Evolutionary conservation across 2,329 filamentous ascomycete species (phyloP).

Genomic region (Fusarium subglutinans): DNA sequence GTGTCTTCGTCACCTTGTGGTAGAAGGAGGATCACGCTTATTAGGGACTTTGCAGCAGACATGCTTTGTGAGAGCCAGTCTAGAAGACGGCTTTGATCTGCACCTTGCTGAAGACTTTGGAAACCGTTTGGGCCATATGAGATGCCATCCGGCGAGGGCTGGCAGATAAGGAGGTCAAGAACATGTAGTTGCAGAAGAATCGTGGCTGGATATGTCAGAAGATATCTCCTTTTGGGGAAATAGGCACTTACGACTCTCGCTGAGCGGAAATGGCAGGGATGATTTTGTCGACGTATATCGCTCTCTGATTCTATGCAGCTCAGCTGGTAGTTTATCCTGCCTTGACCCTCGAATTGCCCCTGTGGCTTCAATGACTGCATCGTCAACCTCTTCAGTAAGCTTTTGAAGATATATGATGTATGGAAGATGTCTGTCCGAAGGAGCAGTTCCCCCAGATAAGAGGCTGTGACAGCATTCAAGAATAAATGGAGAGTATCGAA

Average conservation of each 20-base stretch:
- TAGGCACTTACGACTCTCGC: slow-evolving; percentile 44
- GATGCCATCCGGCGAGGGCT: slow-evolving; percentile 40
- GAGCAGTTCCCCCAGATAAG: neutral
- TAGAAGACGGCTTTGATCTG: slow-evolving; percentile 31
- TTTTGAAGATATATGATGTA: slow-evolving; percentile 45
- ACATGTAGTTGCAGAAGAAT: slow-evolving; percentile 43
- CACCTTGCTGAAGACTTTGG: slow-evolving; percentile 27
- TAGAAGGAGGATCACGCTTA: slow-evolving; percentile 42
- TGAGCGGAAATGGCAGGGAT: slow-evolving; percentile 40
- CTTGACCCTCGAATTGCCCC: neutral
- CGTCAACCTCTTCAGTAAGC: slow-evolving; percentile 45
- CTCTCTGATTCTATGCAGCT: slow-evolving; percentile 35
- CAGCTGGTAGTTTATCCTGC: slow-evolving; percentile 4
- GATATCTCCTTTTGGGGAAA: accelerated
- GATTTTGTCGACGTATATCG: slow-evolving; percentile 37
- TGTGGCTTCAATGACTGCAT: slow-evolving; percentile 31
- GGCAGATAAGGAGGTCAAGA: slow-evolving; percentile 45
- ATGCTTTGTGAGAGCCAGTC: slow-evolving; percentile 46
- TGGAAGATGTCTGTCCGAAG: slow-evolving; percentile 43
- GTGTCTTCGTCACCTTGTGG: slow-evolving; percentile 41
- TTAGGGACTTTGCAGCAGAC: slow-evolving; percentile 44
- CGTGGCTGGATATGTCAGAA: slow-evolving; percentile 28
- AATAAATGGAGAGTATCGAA: slow-evolving; percentile 43
- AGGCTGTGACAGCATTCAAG: slow-evolving; percentile 40
- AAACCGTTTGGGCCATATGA: slow-evolving; percentile 42